Base-by-base conservation (phyloP, 129 eudicot genomes). In the Flaveria brownii region DNA sequence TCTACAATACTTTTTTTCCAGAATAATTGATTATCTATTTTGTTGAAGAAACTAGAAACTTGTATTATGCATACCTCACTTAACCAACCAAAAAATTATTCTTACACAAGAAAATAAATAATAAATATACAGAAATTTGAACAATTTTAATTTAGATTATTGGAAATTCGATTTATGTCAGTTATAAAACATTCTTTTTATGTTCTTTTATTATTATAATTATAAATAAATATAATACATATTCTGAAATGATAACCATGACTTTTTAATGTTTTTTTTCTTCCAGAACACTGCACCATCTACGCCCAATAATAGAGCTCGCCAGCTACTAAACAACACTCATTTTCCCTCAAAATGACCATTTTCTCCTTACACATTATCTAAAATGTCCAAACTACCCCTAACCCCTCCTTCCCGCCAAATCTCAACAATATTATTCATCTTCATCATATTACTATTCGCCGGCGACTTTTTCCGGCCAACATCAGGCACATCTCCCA, bases 221-320 rank as follows among this genome's bases (percentile, higher is more conserved):
- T 36, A 9, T 10, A 49, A 47, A 49, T 49, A 49, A 57, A 57
- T 57, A 57, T 57, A 41, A 56, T 15, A 45, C 2, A 46, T 18
- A 11, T 41, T 25, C 1, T 22, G 57, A 67, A 52, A 67, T 43
- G 61, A 77, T 54, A 63, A 23, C 68, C 51, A 75, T 75, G 70
- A 6, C 11, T 28, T 50, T 26, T 57, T 14, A 41, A 8, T 55
- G 18, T 30, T 63, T 11, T 17, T 67, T 78, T 80, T 78, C 72
- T 52, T 72, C 20, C 79, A 78, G 83, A 59, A 30, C 50, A 59
- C 52, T 57, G 59, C 76, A 80, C 50, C 70, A 77, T 72, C 81
- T 60, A 77, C 73, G 81, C n/a, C 66, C 85, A 84, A 86, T 84
- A 81, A 88, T 86, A 78, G 82, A 81, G 78, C 56, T 76, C 43